These are phyloP conservation scores for Apostasia shenzhenica DNA, from an alignment of 106 monocot genomes.

Conservation along the genomic window DNA sequence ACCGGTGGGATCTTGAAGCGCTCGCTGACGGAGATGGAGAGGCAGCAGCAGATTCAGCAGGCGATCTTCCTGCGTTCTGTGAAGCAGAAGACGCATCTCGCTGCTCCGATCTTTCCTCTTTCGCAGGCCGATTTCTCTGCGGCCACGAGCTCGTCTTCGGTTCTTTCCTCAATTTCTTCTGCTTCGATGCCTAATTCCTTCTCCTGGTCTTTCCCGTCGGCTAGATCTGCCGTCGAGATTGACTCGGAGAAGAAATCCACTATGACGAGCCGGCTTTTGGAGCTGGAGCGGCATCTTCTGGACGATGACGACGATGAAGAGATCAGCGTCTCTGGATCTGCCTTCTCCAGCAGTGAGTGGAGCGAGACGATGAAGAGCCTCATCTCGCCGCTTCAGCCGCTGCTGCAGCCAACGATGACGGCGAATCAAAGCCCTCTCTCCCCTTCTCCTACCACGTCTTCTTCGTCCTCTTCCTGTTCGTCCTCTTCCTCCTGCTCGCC, in stretches of 20 bases:
- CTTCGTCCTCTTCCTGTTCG: constrained; percentile 12
- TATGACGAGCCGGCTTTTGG: constrained; percentile 12
- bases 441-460: constrained; percentile 28
- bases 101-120: not conserved
- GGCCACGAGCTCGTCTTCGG: too few relatives aligned
- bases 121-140: not conserved
- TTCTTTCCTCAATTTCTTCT: not conserved
- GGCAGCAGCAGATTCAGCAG: constrained; percentile 21
- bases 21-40: constrained; percentile 12
- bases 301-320: constrained; percentile 32
- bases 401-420: not conserved
- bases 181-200: not conserved
- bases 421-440: constrained; percentile 7
- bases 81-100: constrained; percentile 11
- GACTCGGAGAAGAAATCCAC: constrained; percentile 1
- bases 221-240: not conserved
- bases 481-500: constrained; percentile 21
- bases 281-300: constrained; percentile 39
- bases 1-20: constrained; percentile 13
- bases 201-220: not conserved
- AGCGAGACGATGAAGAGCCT: constrained; percentile 23
- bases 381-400: not conserved
- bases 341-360: constrained; percentile 26
- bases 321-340: constrained; percentile 28
- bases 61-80: constrained; percentile 25